Percentiles rank a stretch among this genome's conserved stretches.
phyloP scores from a whole-genome alignment of 768 basidiomycete genomes.

The Termitomyces sp. region DNA sequence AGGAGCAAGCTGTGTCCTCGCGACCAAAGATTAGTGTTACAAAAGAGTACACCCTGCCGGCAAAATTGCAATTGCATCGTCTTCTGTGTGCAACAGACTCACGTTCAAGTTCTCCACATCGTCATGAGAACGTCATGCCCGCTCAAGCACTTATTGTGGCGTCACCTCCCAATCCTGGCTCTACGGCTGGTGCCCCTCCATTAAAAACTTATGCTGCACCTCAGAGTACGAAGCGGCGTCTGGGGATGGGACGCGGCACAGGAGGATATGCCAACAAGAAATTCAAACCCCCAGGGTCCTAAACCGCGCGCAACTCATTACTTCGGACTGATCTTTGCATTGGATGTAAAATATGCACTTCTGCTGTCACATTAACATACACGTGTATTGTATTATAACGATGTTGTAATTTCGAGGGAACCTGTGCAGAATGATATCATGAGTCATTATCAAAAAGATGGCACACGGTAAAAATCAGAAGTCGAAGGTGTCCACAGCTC shows the following conservation, averaged over 20 bases:
- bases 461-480: slow-evolving; percentile 22
- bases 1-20: neutral
- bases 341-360: neutral
- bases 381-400: slow-evolving; percentile 1
- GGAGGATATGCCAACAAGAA: slow-evolving; percentile 65
- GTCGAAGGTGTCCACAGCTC: slow-evolving; percentile 40
- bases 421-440: slow-evolving; percentile 6
- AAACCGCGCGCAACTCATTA: slow-evolving; percentile 4
- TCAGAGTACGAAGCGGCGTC: slow-evolving; percentile 48
- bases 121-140: neutral
- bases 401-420: neutral
- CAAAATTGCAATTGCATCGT: slow-evolving; percentile 10
- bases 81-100: neutral
- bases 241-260: slow-evolving; percentile 58
- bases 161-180: slow-evolving; percentile 12
- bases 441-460: neutral
- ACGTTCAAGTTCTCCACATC: neutral
- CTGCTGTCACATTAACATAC: neutral
- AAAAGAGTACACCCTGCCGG: neutral
- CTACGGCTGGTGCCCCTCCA: neutral
- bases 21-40: neutral
- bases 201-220: neutral
- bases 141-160: slow-evolving; percentile 6
- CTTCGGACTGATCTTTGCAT: neutral
- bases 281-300: slow-evolving; percentile 55